Percentiles rank a stretch among this genome's conserved stretches.
phyloP scores from a whole-genome alignment of 768 basidiomycete species.

The Pleurotus platypus region DNA sequence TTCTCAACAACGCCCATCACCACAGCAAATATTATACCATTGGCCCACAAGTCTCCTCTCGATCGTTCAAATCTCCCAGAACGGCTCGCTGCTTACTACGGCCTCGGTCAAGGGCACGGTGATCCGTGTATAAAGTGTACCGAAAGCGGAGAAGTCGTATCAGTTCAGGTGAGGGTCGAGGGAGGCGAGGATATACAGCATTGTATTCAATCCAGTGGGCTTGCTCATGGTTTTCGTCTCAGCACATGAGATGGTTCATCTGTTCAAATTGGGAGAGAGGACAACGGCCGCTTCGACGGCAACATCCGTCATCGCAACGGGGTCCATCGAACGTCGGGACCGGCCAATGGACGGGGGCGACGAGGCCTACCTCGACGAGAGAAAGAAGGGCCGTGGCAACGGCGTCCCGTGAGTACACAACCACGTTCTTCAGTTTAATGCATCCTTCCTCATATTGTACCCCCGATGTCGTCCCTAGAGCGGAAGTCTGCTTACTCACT shows the following conservation, averaged over 20 bases:
- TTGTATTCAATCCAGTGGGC: constrained; percentile 77
- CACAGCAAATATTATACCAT: constrained; percentile 90
- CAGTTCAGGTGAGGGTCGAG: constrained; percentile 92
- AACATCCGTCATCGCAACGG: constrained; percentile 60
- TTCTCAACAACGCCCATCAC: constrained; percentile 92
- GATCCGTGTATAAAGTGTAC: constrained; percentile 86
- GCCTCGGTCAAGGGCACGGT: constrained; percentile 95
- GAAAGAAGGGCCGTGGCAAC: constrained; percentile 43
- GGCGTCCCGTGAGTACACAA: constrained; percentile 44
- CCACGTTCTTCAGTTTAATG: not conserved
- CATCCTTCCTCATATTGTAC: not conserved
- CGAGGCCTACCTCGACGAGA: constrained; percentile 78
- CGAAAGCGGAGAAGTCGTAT: constrained; percentile 89
- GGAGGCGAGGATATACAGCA: constrained; percentile 66
- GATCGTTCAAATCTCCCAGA: constrained; percentile 62
- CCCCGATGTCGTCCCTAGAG: too few species aligned
- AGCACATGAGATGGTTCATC: constrained; percentile 94
- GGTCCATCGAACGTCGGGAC: constrained; percentile 62
- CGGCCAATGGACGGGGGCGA: constrained; percentile 76
- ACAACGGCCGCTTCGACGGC: constrained; percentile 13
- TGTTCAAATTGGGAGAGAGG: constrained; percentile 74
- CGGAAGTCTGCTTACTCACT: too few species aligned
- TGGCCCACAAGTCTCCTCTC: too few species aligned
- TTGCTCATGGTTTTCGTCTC: constrained; percentile 67
- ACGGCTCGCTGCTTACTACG: constrained; percentile 89